phyloP scores from a whole-genome alignment of 208 protist genomes.

The Kentomonas sorsogonicus region DNA sequence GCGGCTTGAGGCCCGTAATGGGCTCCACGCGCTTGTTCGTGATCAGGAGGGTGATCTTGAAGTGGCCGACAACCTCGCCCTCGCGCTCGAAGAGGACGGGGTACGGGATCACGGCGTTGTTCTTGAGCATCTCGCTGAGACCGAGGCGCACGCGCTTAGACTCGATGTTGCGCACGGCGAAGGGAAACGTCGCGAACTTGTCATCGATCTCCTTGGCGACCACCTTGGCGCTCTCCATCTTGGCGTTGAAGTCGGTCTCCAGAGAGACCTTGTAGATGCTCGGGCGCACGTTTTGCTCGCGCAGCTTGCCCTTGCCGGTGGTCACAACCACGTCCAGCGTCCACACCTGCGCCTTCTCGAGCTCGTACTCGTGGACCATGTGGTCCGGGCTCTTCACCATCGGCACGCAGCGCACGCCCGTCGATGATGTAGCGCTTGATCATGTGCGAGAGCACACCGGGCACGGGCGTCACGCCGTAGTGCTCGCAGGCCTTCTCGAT shows the following conservation, averaged over 20 bases:
- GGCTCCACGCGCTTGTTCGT: slow-evolving; percentile 86
- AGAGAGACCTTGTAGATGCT: slow-evolving; percentile 95
- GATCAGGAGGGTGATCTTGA: slow-evolving; percentile 89
- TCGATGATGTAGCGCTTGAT: slow-evolving; percentile 98
- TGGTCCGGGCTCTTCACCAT: slow-evolving; percentile 88
- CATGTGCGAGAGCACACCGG: slow-evolving; percentile 98
- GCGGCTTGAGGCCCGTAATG: slow-evolving; percentile 83
- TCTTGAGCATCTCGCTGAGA: slow-evolving; percentile 94
- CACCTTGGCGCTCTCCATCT: slow-evolving; percentile 96
- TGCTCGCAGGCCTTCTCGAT: slow-evolving; percentile 94
- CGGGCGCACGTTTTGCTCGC: slow-evolving; percentile 81
- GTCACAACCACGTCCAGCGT: slow-evolving; percentile 87
- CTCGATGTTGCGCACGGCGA: slow-evolving; percentile 92
- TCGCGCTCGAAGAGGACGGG: slow-evolving; percentile 95
- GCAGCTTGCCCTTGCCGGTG: slow-evolving; percentile 88
- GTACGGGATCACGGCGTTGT: slow-evolving; percentile 94
- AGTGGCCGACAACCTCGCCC: slow-evolving; percentile 88
- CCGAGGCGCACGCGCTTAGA: slow-evolving; percentile 93
- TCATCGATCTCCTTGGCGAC: slow-evolving; percentile 94
- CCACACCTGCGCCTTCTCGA: slow-evolving; percentile 90
- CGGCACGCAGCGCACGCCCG: slow-evolving; percentile 94
- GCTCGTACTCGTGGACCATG: slow-evolving; percentile 92
- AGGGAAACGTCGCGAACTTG: slow-evolving; percentile 94
- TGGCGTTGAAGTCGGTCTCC: slow-evolving; percentile 94
- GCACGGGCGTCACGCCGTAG: slow-evolving; percentile 91